Conservation (phyloP, 2,329 filamentous ascomycete species). For the Rhynchosporium graminicola region DNA sequence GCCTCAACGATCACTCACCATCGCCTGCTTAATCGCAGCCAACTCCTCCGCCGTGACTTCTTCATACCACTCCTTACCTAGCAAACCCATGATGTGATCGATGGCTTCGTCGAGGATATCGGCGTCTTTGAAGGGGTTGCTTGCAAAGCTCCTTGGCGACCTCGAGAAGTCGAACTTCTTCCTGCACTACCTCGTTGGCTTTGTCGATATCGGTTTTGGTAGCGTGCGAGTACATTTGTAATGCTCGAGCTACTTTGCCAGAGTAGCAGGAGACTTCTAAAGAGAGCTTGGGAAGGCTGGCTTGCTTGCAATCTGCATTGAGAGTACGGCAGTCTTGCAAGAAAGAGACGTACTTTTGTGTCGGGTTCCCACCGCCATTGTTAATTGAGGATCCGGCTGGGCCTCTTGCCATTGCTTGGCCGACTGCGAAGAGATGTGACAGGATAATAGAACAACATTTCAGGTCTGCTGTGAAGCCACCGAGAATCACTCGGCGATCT, state of each 20-base stretch:
- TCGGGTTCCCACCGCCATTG: not conserved
- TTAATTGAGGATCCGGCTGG: not conserved
- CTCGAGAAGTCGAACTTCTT: slow-evolving; percentile 31
- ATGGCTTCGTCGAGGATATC: slow-evolving; percentile 36
- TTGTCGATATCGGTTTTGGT: slow-evolving; percentile 23
- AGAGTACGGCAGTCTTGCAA: slow-evolving; percentile 38
- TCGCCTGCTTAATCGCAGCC: not conserved
- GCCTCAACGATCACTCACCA: not conserved
- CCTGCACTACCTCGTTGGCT: slow-evolving; percentile 15
- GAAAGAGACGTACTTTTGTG: slow-evolving; percentile 22
- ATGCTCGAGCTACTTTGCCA: slow-evolving; percentile 22
- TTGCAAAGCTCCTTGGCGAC: slow-evolving; percentile 41
- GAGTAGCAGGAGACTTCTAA: slow-evolving; percentile 43
- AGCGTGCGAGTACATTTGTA: slow-evolving; percentile 12
- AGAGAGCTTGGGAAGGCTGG: slow-evolving; percentile 43
- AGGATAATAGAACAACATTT: not conserved
- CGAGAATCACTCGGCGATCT: slow-evolving; percentile 36
- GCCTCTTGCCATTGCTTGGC: not conserved
- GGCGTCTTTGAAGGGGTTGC: slow-evolving; percentile 38
- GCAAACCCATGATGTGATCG: slow-evolving; percentile 36
- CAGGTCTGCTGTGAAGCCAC: not conserved
- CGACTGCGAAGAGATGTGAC: not conserved
- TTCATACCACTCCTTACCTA: slow-evolving; percentile 44
- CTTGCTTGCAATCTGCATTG: slow-evolving; percentile 36
- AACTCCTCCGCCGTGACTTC: slow-evolving; percentile 45